A percentile compares a stretch with the other conserved stretches of the same genome.
Evolutionary conservation across 306 rosid genomes (phyloP).

Genomic region (Aeschynomene evenia): DNA sequence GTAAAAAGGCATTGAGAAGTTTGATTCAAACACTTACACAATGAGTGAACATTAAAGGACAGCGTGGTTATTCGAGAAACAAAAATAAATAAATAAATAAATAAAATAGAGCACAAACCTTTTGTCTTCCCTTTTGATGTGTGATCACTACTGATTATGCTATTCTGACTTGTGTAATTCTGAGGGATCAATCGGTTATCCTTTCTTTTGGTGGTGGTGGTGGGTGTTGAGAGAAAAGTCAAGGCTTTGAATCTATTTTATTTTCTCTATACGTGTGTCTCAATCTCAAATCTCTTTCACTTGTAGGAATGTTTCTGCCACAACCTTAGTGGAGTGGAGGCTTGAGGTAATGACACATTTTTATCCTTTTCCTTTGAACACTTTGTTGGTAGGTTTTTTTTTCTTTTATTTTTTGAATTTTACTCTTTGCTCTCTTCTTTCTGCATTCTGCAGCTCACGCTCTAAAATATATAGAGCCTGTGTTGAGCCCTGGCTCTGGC

Average conservation of each 20-base stretch:
- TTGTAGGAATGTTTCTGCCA: slow-evolving; percentile 44
- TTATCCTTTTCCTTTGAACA: slow-evolving; percentile 42
- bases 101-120: slow-evolving; percentile 23
- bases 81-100: not conserved
- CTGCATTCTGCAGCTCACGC: slow-evolving; percentile 40
- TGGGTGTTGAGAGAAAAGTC: slow-evolving; percentile 10
- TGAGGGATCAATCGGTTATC: not conserved
- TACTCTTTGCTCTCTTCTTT: not conserved
- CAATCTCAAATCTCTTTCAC: slow-evolving; percentile 40
- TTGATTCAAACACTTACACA: not conserved
- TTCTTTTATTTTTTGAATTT: slow-evolving; percentile 27
- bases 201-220: slow-evolving; percentile 17
- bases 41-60: slow-evolving; percentile 3
- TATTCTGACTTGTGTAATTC: slow-evolving; percentile 5
- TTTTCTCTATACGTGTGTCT: not conserved
- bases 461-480: slow-evolving; percentile 56
- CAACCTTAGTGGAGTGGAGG: slow-evolving; percentile 46
- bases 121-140: slow-evolving; percentile 33
- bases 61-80: not conserved
- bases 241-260: slow-evolving; percentile 21
- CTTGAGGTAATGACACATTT: slow-evolving; percentile 41
- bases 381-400: slow-evolving; percentile 50
- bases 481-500: slow-evolving; percentile 46
- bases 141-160: slow-evolving; percentile 24
- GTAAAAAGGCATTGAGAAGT: slow-evolving; percentile 17